Conservation (phyloP, 176 grass and related monocot species). For the Typha latifolia region DNA sequence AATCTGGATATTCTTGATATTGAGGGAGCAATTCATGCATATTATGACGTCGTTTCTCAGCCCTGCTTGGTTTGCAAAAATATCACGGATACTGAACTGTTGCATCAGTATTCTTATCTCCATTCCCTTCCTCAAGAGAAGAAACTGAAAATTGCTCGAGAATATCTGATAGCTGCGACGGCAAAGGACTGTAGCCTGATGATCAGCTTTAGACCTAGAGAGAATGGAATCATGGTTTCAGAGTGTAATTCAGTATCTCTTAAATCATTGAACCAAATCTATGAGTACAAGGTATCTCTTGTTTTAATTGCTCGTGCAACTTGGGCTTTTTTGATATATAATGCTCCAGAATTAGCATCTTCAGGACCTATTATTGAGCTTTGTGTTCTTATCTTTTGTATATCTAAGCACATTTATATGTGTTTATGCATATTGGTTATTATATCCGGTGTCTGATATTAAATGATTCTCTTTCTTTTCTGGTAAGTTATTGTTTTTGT, state of each 20-base stretch:
- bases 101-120: slow-evolving; percentile 41
- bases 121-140: slow-evolving; percentile 59
- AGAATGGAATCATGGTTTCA: slow-evolving; percentile 21
- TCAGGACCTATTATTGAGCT: too few relatives aligned
- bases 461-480: neutral
- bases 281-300: slow-evolving; percentile 74
- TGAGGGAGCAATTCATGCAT: slow-evolving; percentile 86
- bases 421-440: too few relatives aligned
- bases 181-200: slow-evolving; percentile 92
- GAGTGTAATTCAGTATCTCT: slow-evolving; percentile 58
- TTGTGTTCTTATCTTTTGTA: too few relatives aligned
- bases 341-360: too few relatives aligned
- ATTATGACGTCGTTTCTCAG: slow-evolving; percentile 62
- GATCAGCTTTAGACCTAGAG: slow-evolving; percentile 59
- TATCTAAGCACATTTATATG: too few relatives aligned
- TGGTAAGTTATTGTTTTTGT: too few relatives aligned
- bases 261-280: slow-evolving; percentile 48
- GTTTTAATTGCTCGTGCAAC: neutral
- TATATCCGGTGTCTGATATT: too few relatives aligned
- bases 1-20: slow-evolving; percentile 84
- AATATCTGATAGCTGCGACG: slow-evolving; percentile 73
- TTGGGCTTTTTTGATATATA: too few relatives aligned
- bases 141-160: slow-evolving; percentile 57
- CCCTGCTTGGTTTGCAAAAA: slow-evolving; percentile 58
- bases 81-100: slow-evolving; percentile 40